Evolutionary conservation across 345 rosid genomes (phyloP).

Genomic region (Limnanthes douglasii): DNA sequence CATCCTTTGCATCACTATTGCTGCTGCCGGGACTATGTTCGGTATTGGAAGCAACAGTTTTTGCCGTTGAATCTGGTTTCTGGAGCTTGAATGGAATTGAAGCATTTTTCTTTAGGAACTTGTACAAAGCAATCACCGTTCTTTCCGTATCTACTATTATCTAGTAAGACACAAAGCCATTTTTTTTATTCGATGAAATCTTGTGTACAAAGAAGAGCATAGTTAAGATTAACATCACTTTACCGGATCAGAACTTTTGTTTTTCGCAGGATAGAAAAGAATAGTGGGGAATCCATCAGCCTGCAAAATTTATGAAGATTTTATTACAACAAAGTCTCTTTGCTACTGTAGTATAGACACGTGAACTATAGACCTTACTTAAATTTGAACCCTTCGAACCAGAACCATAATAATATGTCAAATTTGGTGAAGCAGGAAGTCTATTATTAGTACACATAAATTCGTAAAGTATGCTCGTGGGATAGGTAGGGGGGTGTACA

Average conservation of each 20-base stretch:
- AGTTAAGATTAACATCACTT: constrained; percentile 12
- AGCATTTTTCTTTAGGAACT: constrained; percentile 59
- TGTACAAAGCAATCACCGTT: constrained; percentile 59
- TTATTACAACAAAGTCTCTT: too few species aligned
- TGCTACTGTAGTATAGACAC: too few species aligned
- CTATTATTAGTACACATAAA: too few species aligned
- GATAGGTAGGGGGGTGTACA: too few species aligned
- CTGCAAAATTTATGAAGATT: constrained; percentile 22
- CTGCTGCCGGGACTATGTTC: neutral
- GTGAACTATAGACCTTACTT: too few species aligned
- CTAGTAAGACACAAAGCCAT: constrained; percentile 15
- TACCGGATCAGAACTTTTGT: constrained; percentile 76
- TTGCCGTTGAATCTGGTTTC: constrained; percentile 32
- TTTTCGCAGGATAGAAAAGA: constrained; percentile 71
- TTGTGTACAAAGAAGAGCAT: constrained; percentile 1
- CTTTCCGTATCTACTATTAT: constrained; percentile 52
- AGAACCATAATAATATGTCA: too few species aligned
- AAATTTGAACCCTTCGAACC: too few species aligned
- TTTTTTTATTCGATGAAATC: constrained; percentile 1
- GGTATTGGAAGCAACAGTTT: constrained; percentile 6
- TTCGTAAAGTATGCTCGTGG: too few species aligned
- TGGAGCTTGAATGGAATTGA: constrained; percentile 72
- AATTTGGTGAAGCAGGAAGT: too few species aligned
- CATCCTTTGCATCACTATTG: constrained; percentile 34
- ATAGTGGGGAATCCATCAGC: constrained; percentile 70